Evolutionary conservation across 192 early-diverging fungal genomes (phyloP).

Genomic region (Dimargaris cristalligena): DNA sequence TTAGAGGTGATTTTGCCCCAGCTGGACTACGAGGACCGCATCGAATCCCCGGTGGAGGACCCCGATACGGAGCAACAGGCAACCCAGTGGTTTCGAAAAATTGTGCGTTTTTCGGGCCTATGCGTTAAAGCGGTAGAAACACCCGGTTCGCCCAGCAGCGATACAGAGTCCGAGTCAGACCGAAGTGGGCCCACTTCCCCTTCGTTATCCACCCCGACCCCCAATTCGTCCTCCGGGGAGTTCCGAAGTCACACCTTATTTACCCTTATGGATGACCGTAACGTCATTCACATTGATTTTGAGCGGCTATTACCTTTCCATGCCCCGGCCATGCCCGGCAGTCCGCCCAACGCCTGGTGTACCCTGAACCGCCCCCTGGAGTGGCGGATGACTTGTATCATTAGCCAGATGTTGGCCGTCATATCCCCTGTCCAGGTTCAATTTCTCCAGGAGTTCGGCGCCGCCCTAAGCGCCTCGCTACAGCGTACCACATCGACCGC

Average conservation of each 20-base stretch:
- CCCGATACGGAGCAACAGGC: not conserved
- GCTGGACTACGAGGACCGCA: constrained; percentile 8
- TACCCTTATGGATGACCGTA: not conserved
- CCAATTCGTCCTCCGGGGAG: not conserved
- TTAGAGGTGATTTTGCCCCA: not conserved
- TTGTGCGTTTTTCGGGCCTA: not conserved
- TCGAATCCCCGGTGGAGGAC: not conserved
- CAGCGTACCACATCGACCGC: too few species aligned
- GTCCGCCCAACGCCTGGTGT: not conserved
- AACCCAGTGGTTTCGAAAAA: constrained; percentile 9
- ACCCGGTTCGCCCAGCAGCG: not conserved
- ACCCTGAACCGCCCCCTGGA: not conserved
- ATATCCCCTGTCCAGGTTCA: too few species aligned
- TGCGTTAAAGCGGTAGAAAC: not conserved
- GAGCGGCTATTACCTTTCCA: constrained; percentile 25
- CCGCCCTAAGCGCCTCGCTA: too few species aligned
- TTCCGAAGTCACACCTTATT: not conserved
- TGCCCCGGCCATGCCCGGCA: constrained; percentile 17
- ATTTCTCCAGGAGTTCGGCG: too few species aligned
- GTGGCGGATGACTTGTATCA: too few species aligned
- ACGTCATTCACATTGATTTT: constrained; percentile 20
- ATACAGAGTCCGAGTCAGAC: not conserved
- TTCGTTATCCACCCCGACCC: not conserved
- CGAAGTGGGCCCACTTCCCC: not conserved
- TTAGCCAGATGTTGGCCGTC: too few species aligned